Base-by-base conservation (phyloP, 2,329 filamentous ascomycete species). In the Remersonia thermophila region DNA sequence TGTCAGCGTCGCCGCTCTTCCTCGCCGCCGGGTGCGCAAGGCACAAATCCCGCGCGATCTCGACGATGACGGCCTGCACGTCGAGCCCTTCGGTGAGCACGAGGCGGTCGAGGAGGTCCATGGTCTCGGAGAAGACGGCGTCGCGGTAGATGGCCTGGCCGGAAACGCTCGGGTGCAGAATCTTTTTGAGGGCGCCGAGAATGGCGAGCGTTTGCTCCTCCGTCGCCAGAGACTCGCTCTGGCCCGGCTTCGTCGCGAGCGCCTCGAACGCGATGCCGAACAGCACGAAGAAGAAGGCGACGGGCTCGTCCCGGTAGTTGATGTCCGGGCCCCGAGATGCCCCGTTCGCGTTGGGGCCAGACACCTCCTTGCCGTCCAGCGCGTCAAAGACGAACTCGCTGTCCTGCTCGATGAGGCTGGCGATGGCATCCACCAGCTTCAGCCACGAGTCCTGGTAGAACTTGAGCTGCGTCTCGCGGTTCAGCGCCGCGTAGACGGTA, bases 401-500 rank as follows among this genome's bases (percentile, higher is more conserved):
- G 54, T 98, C 91, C 57, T 95, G 89, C 51, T 96, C 91, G 40
- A 98, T 95, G 4, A 98, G 67, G 52, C 87, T 94, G 9, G 91
- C 89, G 56, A 98, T 96, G 3, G 91, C 93, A 61, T 98, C 87
- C 2, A 98, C 89, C 9, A 98, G 73, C 48, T 91, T 93, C 27
- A 98, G 67, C 91, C 91, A 98, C 0, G 86, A 85, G 40, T 93
- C 86, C 63, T 98, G 89, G 55, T 98, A 98, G 59, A 98, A 98
- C 55, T 80, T 81, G 11, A 98, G 69, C 28, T 96, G 66, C 1
- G 91, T 96, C 58, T 98, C 86, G 13, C 91, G 75, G 54, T 96
- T 96, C 43, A 98, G 65, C 0, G 91, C 89, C 26, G 91, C 85
- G 53, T 98, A 98, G 15, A 96, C 85, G 1, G 84, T 87, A 53